These are phyloP conservation scores for Umbilicus rupestris DNA, from an alignment of 164 flowering plant genomes.

Conservation along the genomic window DNA sequence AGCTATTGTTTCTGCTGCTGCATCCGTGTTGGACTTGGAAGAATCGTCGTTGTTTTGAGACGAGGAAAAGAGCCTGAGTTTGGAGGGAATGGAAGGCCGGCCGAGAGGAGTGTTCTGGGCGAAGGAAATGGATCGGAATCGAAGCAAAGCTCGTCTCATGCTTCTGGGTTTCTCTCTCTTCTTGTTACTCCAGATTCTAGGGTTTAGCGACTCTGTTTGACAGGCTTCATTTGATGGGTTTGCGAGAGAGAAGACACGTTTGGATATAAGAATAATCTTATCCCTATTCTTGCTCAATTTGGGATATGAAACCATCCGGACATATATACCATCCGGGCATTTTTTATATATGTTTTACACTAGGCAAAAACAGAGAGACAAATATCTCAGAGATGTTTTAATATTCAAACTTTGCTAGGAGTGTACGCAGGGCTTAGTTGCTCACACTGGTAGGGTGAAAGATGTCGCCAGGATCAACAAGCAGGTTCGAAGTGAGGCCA, in stretches of 20 bases:
- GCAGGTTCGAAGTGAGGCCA: too few species aligned
- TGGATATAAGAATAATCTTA: not conserved
- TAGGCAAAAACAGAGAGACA: too few species aligned
- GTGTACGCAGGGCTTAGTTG: too few species aligned
- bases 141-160: slow-evolving; percentile 4
- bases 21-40: slow-evolving; percentile 17
- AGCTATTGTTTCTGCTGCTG: not conserved
- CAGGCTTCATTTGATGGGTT: not conserved
- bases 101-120: slow-evolving; percentile 7
- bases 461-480: too few species aligned
- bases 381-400: too few species aligned
- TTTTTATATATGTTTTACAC: too few species aligned
- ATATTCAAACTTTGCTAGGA: too few species aligned
- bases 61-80: slow-evolving; percentile 25
- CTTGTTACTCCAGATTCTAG: not conserved
- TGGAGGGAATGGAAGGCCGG: slow-evolving; percentile 3
- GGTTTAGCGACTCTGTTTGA: not conserved
- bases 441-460: too few species aligned
- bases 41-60: slow-evolving; percentile 18
- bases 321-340: too few species aligned
- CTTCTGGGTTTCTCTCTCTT: not conserved
- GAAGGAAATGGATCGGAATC: slow-evolving; percentile 6
- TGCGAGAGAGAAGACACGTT: not conserved
- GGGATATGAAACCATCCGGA: too few species aligned
- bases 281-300: not conserved